Conservation (phyloP, 306 rosid species). For the Cucurbita maxima region DNA sequence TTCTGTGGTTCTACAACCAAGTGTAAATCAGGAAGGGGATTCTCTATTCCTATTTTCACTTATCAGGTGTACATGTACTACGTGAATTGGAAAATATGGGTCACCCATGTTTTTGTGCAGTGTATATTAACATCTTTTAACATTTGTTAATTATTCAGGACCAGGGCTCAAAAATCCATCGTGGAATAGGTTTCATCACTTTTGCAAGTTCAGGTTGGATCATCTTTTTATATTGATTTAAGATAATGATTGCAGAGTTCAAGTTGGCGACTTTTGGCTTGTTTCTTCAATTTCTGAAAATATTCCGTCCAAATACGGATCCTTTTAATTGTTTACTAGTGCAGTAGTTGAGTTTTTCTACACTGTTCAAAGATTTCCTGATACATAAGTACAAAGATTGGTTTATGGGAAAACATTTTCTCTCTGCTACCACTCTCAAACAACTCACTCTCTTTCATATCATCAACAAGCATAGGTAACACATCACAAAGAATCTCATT, state of each 20-base stretch:
- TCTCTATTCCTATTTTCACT: background rate
- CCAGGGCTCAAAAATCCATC: slow-evolving; percentile 76
- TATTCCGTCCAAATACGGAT: background rate
- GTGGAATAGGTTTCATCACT: slow-evolving; percentile 94
- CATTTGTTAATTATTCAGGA: slow-evolving; percentile 32
- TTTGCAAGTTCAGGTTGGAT: slow-evolving; percentile 79
- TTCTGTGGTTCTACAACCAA: background rate
- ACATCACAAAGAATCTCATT: too few species aligned
- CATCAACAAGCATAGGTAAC: too few species aligned
- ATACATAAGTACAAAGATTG: too few species aligned
- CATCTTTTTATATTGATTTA: slow-evolving; percentile 4
- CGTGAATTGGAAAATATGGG: background rate
- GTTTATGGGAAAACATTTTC: too few species aligned
- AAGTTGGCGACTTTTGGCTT: background rate
- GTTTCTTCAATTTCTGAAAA: background rate
- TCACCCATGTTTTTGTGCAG: background rate
- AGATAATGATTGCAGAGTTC: background rate
- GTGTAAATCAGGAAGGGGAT: background rate
- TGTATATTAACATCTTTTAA: background rate
- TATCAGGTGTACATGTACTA: background rate
- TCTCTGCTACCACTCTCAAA: too few species aligned
- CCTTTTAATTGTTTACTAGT: background rate
- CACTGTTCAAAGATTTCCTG: background rate
- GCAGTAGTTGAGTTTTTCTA: background rate
- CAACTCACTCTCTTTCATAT: too few species aligned